phyloP scores from a whole-genome alignment of 805 yeast species.

The Schizosaccharomyces lindneri region DNA sequence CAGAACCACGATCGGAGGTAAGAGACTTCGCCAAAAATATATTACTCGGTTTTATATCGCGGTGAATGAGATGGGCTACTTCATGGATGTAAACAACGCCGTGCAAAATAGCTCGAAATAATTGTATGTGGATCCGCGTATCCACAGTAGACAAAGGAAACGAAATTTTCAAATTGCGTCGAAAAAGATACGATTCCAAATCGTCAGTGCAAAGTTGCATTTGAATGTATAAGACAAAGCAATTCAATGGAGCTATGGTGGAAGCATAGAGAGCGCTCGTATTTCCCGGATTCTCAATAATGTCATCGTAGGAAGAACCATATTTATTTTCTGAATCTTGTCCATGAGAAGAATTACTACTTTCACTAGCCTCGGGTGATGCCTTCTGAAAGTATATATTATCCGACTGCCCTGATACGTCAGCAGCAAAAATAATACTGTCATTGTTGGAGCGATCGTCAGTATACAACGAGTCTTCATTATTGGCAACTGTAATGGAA shows the following conservation, averaged over 20 bases:
- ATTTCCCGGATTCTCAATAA: background rate
- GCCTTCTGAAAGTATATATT: no score
- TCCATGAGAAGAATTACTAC: no score
- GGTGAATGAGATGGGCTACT: constrained; percentile 67
- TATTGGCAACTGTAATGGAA: no score
- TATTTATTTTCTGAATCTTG: no score
- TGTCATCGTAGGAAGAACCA: background rate
- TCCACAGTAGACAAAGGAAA: background rate
- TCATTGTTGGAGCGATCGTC: no score
- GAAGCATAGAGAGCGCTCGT: background rate
- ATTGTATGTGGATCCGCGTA: constrained; percentile 16
- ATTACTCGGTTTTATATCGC: constrained; percentile 88
- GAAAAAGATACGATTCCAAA: constrained; percentile 47
- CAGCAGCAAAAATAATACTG: no score
- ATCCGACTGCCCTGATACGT: no score
- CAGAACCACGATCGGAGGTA: constrained; percentile 37
- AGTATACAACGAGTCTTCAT: no score
- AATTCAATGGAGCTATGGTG: background rate
- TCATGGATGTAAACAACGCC: constrained; percentile 78
- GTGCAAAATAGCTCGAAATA: constrained; percentile 65
- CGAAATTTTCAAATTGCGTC: background rate
- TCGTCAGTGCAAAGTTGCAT: constrained; percentile 91
- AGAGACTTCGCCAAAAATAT: constrained; percentile 53
- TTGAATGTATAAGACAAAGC: constrained; percentile 67
- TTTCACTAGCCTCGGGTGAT: no score